phyloP scores from a whole-genome alignment of 2,329 filamentous ascomycete genomes.

The Geosmithia flava region DNA sequence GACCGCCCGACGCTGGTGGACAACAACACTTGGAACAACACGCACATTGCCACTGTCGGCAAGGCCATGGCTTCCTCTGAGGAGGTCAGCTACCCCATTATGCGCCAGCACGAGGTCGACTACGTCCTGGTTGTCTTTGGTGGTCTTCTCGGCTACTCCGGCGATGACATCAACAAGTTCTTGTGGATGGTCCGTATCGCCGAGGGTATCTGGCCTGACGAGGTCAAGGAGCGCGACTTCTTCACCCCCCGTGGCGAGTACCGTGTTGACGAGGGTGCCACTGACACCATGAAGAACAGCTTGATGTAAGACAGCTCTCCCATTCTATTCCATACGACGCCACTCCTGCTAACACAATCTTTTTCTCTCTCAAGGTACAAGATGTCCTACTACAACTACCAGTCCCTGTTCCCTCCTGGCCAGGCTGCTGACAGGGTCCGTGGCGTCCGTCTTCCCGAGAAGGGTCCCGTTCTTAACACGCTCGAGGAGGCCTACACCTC shows the following conservation, averaged over 20 bases:
- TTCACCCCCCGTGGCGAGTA: slow-evolving; percentile 94
- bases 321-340: neutral
- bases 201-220: slow-evolving; percentile 98
- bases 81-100: slow-evolving; percentile 96
- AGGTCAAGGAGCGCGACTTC: slow-evolving; percentile 93
- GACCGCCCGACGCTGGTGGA: slow-evolving; percentile 94
- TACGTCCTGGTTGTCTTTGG: slow-evolving; percentile 98
- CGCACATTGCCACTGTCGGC: slow-evolving; percentile 95
- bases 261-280: slow-evolving; percentile 83
- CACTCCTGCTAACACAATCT: neutral
- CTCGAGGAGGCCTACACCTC: slow-evolving; percentile 96
- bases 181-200: slow-evolving; percentile 99
- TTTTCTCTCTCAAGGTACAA: slow-evolving; percentile 63
- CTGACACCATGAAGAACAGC: slow-evolving; percentile 97
- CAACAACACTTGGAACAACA: slow-evolving; percentile 99
- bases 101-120: slow-evolving; percentile 96
- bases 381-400: slow-evolving; percentile 99
- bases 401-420: slow-evolving; percentile 78
- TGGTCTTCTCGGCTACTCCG: slow-evolving; percentile 89
- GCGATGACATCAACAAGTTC: slow-evolving; percentile 99
- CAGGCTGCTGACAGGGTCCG: slow-evolving; percentile 88
- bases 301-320: slow-evolving; percentile 55
- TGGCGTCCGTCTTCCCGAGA: slow-evolving; percentile 64
- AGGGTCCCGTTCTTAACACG: slow-evolving; percentile 74
- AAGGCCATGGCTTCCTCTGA: slow-evolving; percentile 98